Base-by-base conservation (phyloP, 306 rosid species). In the Psophocarpus tetragonolobus region DNA sequence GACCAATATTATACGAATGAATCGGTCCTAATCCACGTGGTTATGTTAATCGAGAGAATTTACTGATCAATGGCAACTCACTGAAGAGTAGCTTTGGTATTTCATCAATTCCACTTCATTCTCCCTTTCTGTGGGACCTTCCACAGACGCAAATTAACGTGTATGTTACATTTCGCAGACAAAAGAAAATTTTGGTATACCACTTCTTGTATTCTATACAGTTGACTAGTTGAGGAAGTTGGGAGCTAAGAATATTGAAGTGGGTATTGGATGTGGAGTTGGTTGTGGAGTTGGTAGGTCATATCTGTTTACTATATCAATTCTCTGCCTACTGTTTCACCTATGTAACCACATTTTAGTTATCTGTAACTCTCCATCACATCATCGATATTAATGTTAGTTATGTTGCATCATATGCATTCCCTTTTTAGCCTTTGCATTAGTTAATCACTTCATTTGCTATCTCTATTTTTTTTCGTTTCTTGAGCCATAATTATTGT, bases 261-360 rank as follows among this genome's bases (percentile, higher is more conserved):
- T 85, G 2, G 97, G 99, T 29, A 17, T 96, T 79, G 99, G 99
- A 70, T 92, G 99, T 85, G 99, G 97, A 65, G 87, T 95, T 85
- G 99, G 99, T 67, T 82, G 92, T 78, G 99, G 99, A 70, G 88
- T 79, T 81, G 99, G 99, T 96, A 92, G 82, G 96, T 56, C 67
- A 14, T 32, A n/a, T n/a, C 15, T 26, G 2, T 69, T 44, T 12
- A 17, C 10, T 66, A 41, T 63, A 39, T 38, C 39, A 21, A 26
- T 48, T 79, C 8, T 24, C 21, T 57, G 38, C 36, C 61, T 33
- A 10, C 33, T 53, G 38, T 36, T 61, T 20, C 21, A 0, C 42
- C 42, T 54, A 35, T 63, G 27, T 30, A 26, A 12, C 45, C 29
- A 13, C 33, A n/a, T 58, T 44, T 32, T 32, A 41, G 29, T 58